Base-by-base conservation (phyloP, 2,329 filamentous ascomycete genomes). In the Claviceps pazoutovae region DNA sequence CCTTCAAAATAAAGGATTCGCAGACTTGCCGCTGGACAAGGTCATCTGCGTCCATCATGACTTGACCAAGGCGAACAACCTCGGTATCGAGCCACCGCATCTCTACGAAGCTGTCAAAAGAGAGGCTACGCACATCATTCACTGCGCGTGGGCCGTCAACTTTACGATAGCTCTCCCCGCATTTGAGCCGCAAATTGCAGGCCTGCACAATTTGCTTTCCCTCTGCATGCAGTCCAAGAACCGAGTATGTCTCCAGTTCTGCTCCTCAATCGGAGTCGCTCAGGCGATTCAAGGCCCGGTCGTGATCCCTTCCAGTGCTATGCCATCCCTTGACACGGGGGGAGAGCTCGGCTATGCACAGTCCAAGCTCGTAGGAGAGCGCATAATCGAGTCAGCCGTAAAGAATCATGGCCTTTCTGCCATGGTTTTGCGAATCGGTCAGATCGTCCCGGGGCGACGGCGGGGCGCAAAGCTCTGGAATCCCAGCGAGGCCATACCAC, bases 81-180 rank as follows among this genome's bases (percentile, higher is more conserved):
- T 59, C 8, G 56, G 55, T n/a, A 53, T 58, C 2, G 46, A 49
- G 1, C 19, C 45, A 16, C 34, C 49, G n/a, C 45, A 36, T 37
- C 36, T 37, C 42, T 67, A 68, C 30, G 34, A 56, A 11, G 55
- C 60, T 11, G 56, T 74, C 1, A 50, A 47, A 11, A 45, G 49
- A 6, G 53, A 64, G 1, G 58, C 78, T 1, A 68, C 68, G 0
- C 59, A 61, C 13, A 67, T 76, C 19, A 72, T 79, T 26, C 74
- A 79, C 63, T 68, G 68, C 54, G 74, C 75, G 0, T 78, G 75
- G 75, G 65, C 73, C 1, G 76, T 79, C 30, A 79, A 79, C 59
- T 80, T 80, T 65, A 78, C 76, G 59, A 68, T 78, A 56, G 64
- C 65, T 0, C 65, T 79, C 1, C 63, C 65, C 2, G 74, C 68